phyloP scores from a whole-genome alignment of 345 rosid species.

The Crucihimalaya himalaica region DNA sequence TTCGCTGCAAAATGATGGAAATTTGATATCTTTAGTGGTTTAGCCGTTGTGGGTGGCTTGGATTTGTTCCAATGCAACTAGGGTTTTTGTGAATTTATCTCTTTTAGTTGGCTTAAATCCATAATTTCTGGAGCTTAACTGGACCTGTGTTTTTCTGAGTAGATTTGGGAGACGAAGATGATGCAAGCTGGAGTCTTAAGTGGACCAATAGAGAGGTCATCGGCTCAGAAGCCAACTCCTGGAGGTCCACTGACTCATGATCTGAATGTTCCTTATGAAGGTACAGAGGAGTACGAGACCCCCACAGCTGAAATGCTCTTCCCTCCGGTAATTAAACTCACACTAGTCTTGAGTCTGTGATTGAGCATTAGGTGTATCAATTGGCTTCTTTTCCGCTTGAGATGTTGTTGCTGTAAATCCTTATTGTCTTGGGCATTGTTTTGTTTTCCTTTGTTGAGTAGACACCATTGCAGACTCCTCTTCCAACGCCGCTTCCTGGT shows the following conservation, averaged over 20 bases:
- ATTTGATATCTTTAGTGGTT: constrained; percentile 3
- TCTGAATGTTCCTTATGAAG: constrained; percentile 95
- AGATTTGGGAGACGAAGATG: constrained; percentile 98
- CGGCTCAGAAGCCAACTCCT: constrained; percentile 52
- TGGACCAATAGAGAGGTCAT: constrained; percentile 72
- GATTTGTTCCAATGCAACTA: constrained; percentile 42
- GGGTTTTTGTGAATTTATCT: constrained; percentile 41
- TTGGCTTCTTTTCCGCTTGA: neutral
- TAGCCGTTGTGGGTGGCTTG: neutral
- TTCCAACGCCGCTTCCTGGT: constrained; percentile 79
- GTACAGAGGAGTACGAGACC: constrained; percentile 91
- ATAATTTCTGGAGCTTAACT: constrained; percentile 16
- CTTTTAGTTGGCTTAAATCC: neutral
- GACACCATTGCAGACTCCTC: constrained; percentile 92
- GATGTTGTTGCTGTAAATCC: neutral
- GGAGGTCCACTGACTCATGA: constrained; percentile 76
- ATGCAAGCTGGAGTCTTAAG: constrained; percentile 76
- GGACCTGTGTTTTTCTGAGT: constrained; percentile 18
- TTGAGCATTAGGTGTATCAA: neutral
- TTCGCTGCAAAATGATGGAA: neutral
- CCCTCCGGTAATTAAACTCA: constrained; percentile 67
- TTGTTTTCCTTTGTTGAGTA: constrained; percentile 37
- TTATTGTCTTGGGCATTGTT: neutral
- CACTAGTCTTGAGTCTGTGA: neutral
- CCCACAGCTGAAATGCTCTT: constrained; percentile 96